phyloP scores from a whole-genome alignment of 2,329 filamentous ascomycete species.

The Botrytis hyacinthi region DNA sequence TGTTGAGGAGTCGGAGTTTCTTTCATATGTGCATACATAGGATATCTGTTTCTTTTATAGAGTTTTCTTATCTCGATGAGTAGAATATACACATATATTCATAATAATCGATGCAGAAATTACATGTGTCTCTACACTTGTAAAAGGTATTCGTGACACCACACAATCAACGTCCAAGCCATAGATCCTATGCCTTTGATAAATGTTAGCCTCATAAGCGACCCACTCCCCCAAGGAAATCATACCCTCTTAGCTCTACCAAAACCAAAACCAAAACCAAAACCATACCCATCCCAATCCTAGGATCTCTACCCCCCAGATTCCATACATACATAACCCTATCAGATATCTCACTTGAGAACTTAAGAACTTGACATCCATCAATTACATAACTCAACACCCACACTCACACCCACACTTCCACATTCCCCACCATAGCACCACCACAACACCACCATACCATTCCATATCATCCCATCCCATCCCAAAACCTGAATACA shows the following conservation, averaged over 20 bases:
- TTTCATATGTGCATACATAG: background rate
- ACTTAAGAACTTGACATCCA: background rate
- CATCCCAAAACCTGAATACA: background rate
- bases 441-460: background rate
- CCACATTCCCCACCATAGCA: background rate
- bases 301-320: background rate
- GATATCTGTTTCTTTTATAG: fast-evolving
- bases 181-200: background rate
- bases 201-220: no score
- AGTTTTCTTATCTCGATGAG: background rate
- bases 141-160: background rate
- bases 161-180: background rate
- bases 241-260: background rate
- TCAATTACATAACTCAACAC: background rate
- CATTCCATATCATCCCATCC: background rate
- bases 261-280: background rate
- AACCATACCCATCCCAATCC: background rate
- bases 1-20: background rate
- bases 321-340: background rate
- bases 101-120: background rate
- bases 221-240: no score
- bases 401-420: background rate
- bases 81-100: background rate
- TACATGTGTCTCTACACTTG: fast-evolving
- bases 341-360: background rate